Conservation (phyloP, 2,329 filamentous ascomycete species). For the Neofusicoccum cordaticola region DNA sequence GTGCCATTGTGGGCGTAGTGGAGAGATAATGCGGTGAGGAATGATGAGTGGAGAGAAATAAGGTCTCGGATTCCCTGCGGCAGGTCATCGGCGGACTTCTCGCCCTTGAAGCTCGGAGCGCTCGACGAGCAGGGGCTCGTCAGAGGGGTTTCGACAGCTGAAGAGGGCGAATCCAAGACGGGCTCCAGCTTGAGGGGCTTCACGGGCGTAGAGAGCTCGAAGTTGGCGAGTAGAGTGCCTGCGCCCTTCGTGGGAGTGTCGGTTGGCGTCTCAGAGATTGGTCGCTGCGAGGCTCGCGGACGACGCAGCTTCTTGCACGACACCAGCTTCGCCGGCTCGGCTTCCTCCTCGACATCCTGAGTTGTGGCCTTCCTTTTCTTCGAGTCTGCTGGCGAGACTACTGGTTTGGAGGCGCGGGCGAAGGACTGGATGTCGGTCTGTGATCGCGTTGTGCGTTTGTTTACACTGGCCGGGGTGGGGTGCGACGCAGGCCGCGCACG, state of each 20-base stretch:
- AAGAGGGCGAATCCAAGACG: conserved; percentile 15
- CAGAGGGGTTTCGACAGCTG: conserved; percentile 32
- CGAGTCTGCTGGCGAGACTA: background rate
- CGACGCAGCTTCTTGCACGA: conserved; percentile 16
- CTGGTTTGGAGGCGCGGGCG: conserved; percentile 5
- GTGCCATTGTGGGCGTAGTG: conserved; percentile 51
- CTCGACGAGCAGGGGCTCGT: conserved; percentile 18
- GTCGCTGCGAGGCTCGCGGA: background rate
- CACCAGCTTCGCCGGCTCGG: background rate
- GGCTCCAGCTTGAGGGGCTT: conserved; percentile 24
- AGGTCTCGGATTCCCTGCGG: conserved; percentile 44
- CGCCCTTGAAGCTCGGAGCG: conserved; percentile 18
- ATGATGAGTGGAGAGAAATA: conserved; percentile 45
- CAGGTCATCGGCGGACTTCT: conserved; percentile 24
- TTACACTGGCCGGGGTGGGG: conserved; percentile 3
- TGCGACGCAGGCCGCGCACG: background rate
- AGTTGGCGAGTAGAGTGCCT: conserved; percentile 31
- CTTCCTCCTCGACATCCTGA: background rate
- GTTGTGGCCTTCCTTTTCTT: conserved; percentile 14
- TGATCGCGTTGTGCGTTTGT: conserved; percentile 8
- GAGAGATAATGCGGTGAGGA: conserved; percentile 49
- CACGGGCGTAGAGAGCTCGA: conserved; percentile 19
- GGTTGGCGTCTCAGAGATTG: conserved; percentile 25
- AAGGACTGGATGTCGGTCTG: conserved; percentile 16
- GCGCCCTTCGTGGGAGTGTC: conserved; percentile 34